Base-by-base conservation (phyloP, 176 grass and related monocot genomes). In the Phoenix roebelenii region DNA sequence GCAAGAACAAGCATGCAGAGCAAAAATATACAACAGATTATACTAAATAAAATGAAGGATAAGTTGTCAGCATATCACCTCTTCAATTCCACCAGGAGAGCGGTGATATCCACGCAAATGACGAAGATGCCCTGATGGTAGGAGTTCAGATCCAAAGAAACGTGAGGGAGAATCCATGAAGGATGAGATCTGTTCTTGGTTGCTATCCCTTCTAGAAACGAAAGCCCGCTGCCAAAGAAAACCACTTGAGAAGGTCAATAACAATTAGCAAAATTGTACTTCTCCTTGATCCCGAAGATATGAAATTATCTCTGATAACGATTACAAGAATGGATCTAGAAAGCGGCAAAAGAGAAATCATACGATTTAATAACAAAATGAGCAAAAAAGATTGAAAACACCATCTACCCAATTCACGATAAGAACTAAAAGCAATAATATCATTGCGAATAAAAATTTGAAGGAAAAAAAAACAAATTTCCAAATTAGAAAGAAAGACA, bases 111-210 rank as follows among this genome's bases (percentile, higher is more conserved):
- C 74, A 71, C 83, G 87, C 75, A 74, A 74, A 14, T 63, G 75
- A 58, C 63, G 75, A 61, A 50, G 61, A 25, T 60, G 71, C 22
- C 75, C 82, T 5, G 78, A 69, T 12, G 78, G 72, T 4, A 59
- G 48, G 5, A 74, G 59, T 61, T 79, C 78, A 28, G 64, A 59
- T 3, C 72, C 82, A 15, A 59, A 25, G 39, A 73, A 68, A 59
- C 67, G 68, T 75, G 78, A 69, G 23, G 82, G 82, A 16, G 86
- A 89, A 15, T 85, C 64, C 48, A 73, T 66, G 23, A 81, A 64
- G 6, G 86, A 82, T 15, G 65, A 65, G 25, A 66, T 74, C 7
- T 68, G 3, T 18, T 75, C 67, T 55, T 68, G 73, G 63, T 72
- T 52, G 56, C 55, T 61, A 22, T 61, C 79, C 75, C 79, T 82